phyloP scores from a whole-genome alignment of 352 stramenopile genomes.

The Phytophthora citrophthora region DNA sequence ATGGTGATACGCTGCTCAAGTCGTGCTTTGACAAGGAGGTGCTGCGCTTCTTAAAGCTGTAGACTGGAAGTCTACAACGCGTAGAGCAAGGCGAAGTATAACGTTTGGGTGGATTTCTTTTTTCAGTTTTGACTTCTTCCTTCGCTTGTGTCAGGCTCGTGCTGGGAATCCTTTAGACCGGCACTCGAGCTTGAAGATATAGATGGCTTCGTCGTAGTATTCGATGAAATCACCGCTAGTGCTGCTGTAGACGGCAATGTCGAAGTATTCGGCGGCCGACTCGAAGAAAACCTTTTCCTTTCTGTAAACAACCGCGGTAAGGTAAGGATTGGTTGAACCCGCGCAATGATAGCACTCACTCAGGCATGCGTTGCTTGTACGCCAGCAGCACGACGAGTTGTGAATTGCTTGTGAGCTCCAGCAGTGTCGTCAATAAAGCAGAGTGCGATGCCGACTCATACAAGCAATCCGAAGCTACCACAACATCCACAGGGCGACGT shows the following conservation, averaged over 20 bases:
- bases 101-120: constrained; percentile 11
- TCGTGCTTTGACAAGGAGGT: constrained; percentile 89
- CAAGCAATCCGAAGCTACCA: constrained; percentile 64
- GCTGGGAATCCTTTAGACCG: background rate
- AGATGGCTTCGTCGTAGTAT: constrained; percentile 52
- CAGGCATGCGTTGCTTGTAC: constrained; percentile 73
- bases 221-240: constrained; percentile 14
- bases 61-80: constrained; percentile 13
- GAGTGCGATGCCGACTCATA: constrained; percentile 60
- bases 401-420: constrained; percentile 34
- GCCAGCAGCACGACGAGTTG: constrained; percentile 47
- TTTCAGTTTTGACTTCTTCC: constrained; percentile 15
- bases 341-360: constrained; percentile 31
- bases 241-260: constrained; percentile 40
- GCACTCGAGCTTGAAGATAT: constrained; percentile 47
- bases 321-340: background rate
- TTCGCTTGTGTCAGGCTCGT: background rate
- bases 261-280: constrained; percentile 39
- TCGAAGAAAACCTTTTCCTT: constrained; percentile 59
- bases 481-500: constrained; percentile 11
- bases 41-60: constrained; percentile 76
- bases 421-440: constrained; percentile 49
- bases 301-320: constrained; percentile 8
- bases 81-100: constrained; percentile 10
- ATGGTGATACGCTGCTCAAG: constrained; percentile 86